These are phyloP conservation scores for Microthlaspi erraticum DNA, from an alignment of 345 rosid genomes.

Conservation along the genomic window DNA sequence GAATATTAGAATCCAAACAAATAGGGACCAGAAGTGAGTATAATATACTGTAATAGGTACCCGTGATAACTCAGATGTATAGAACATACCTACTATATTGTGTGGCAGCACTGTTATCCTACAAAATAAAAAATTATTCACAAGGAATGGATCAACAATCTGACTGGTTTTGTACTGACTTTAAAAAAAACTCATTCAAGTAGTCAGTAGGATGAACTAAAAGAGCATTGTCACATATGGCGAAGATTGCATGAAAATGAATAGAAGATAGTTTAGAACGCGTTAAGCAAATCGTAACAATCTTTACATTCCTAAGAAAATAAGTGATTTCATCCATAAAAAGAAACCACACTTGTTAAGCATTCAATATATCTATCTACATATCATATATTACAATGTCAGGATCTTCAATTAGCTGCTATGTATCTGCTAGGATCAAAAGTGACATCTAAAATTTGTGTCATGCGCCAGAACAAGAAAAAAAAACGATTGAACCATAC, in stretches of 20 bases:
- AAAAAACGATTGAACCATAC: not conserved
- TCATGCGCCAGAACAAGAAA: not conserved
- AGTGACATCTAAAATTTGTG: slow-evolving; percentile 11
- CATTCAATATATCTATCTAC: slow-evolving; percentile 14
- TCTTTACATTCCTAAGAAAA: not conserved
- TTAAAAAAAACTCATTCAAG: not conserved
- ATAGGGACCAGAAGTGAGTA: slow-evolving; percentile 27
- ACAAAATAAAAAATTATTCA: slow-evolving; percentile 43
- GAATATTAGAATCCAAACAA: slow-evolving; percentile 15
- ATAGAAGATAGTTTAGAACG: not conserved
- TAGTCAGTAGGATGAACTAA: not conserved
- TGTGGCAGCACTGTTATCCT: slow-evolving; percentile 67
- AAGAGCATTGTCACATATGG: slow-evolving; percentile 2
- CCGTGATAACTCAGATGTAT: slow-evolving; percentile 31
- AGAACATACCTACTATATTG: slow-evolving; percentile 76
- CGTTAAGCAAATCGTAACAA: slow-evolving; percentile 1
- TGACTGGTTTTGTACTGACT: slow-evolving; percentile 17
- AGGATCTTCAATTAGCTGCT: slow-evolving; percentile 9
- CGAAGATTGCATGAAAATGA: slow-evolving; percentile 5
- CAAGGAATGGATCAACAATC: slow-evolving; percentile 23
- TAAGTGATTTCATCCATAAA: not conserved
- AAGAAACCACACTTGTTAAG: not conserved
- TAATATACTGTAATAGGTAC: slow-evolving; percentile 17
- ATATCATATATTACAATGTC: not conserved
- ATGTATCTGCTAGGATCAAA: slow-evolving; percentile 11